Evolutionary conservation across 2,329 filamentous ascomycete species (phyloP).

Genomic region (Aureobasidium sp.): DNA sequence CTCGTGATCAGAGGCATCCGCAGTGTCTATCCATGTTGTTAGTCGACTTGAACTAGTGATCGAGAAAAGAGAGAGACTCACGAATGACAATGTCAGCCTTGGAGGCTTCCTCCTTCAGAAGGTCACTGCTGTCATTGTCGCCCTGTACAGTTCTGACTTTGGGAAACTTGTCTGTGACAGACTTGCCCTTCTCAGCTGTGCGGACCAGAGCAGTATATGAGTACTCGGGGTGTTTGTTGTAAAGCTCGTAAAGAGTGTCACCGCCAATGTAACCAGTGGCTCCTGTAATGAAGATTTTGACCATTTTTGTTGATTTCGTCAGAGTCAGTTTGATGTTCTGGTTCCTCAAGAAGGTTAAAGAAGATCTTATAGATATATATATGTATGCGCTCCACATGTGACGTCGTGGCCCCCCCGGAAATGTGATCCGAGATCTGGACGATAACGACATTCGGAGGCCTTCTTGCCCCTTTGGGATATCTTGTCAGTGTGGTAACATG

Average conservation of each 20-base stretch:
- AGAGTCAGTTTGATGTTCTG: neutral
- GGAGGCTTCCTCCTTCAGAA: conserved; percentile 37
- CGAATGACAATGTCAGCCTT: conserved; percentile 44
- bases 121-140: conserved; percentile 35
- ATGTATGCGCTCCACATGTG: neutral
- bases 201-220: conserved; percentile 42
- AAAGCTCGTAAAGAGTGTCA: conserved; percentile 36
- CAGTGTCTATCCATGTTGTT: conserved; percentile 29
- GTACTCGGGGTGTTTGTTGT: conserved; percentile 40
- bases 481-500: too few species aligned
- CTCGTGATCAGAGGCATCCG: conserved; percentile 36
- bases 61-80: conserved; percentile 16
- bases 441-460: too few species aligned
- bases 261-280: conserved; percentile 35
- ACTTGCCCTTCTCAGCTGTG: conserved; percentile 40
- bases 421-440: neutral
- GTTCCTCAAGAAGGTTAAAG: neutral
- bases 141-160: conserved; percentile 44
- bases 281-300: conserved; percentile 17
- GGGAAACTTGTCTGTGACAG: conserved; percentile 38
- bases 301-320: neutral
- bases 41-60: conserved; percentile 13
- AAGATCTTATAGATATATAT: neutral
- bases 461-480: too few species aligned
- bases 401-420: neutral